Base-by-base conservation (phyloP, 2,329 filamentous ascomycete genomes). In the Botryotinia convoluta region DNA sequence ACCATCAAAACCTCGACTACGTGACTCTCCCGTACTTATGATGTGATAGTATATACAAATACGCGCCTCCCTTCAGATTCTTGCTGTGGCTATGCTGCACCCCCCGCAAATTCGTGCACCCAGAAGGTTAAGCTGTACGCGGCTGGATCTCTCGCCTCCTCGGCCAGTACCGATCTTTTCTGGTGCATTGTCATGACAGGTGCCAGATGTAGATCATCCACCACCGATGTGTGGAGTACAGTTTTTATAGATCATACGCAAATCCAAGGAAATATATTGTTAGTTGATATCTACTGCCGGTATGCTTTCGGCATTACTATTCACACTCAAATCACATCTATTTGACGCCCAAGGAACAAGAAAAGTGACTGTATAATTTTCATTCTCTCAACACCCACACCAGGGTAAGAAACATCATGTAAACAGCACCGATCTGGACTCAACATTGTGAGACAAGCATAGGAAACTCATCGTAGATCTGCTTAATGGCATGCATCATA, bases 161-260 rank as follows among this genome's bases (percentile, higher is more conserved):
- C 64, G 35, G 32, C 10, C 32, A n/a, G 32, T 51, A 35, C 63
- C 63, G 32, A 67, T 51, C 22, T 54, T 26, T 12, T 51, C 22
- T n/a, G 12, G 45, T 39, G 45, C 64, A 68, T 35, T 54, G 45
- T 51, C 45, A 26, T 42, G 35, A 42, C 29, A 48, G 44, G 44
- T 65, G 63, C 42, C 48, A 68, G 64, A 54, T 54, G 64, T 68
- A 51, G 64, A 68, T 68, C 64, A 68, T 35, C 7, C 45, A 68
- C 45, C 32, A 67, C 2, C 26, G 4, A 54, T 39, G 9, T 54
- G 65, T 39, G 65, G 48, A 68, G 65, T 57, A 12, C 48, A 42
- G 65, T 32, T 12, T 32, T 57, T 22, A 22, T 20, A 57, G 18
- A 42, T 18, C 35, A 42, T 57, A 32, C 20, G 4, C 45, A 54